Evolutionary conservation across 495 filamentous ascomycete species (phyloP).

Genomic region (Rhizodiscina lignyota): DNA sequence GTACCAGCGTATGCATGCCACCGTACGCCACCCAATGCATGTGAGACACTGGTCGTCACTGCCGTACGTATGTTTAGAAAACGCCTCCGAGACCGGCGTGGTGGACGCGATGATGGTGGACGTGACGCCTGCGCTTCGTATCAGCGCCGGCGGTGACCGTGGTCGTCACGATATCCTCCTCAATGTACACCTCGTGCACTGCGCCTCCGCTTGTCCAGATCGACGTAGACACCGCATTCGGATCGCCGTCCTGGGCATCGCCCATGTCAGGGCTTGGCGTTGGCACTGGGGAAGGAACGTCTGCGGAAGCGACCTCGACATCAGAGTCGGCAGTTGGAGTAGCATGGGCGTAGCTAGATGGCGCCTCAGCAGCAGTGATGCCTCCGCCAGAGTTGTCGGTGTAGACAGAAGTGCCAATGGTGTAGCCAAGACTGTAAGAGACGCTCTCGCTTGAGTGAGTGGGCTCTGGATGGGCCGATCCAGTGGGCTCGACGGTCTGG

Average conservation of each 20-base stretch:
- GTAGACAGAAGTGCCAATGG: neutral
- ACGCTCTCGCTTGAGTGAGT: neutral
- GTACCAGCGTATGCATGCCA: too few relatives aligned
- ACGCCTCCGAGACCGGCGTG: constrained; percentile 4
- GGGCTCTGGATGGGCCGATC: constrained; percentile 1
- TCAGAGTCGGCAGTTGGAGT: constrained; percentile 2
- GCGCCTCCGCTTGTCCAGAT: constrained; percentile 17
- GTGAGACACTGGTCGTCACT: too few relatives aligned
- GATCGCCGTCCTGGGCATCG: neutral
- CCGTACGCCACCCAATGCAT: too few relatives aligned
- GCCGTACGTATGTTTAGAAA: too few relatives aligned
- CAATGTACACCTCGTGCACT: constrained; percentile 20
- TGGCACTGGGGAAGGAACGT: neutral
- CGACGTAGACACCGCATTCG: constrained; percentile 10
- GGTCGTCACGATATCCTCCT: constrained; percentile 12
- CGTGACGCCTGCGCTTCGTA: constrained; percentile 7
- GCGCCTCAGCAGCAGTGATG: neutral
- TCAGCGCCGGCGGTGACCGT: too few relatives aligned
- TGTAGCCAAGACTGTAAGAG: constrained; percentile 1
- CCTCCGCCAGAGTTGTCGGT: neutral
- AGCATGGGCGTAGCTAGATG: neutral
- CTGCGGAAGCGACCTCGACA: neutral
- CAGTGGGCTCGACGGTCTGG: neutral
- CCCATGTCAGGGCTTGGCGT: constrained; percentile 4
- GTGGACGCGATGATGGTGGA: constrained; percentile 7